These are phyloP conservation scores for Fusarium buxicola DNA, from an alignment of 2,329 filamentous ascomycete genomes.

Conservation along the genomic window DNA sequence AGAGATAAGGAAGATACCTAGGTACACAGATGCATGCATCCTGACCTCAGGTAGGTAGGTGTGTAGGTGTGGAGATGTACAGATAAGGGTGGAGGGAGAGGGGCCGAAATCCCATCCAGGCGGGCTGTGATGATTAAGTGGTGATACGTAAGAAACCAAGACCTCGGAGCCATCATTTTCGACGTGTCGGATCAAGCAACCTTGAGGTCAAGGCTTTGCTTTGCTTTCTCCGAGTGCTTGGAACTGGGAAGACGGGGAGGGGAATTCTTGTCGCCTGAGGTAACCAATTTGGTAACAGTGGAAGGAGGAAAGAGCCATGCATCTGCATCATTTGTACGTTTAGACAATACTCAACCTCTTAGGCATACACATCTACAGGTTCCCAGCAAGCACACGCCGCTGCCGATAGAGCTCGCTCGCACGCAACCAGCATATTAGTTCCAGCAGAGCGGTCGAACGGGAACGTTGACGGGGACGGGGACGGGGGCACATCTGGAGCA, in stretches of 20 bases:
- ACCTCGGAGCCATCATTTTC: conserved; percentile 1
- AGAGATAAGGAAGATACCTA: conserved; percentile 38
- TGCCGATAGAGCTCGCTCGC: not conserved
- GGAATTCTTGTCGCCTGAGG: too few species aligned
- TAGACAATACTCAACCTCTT: too few species aligned
- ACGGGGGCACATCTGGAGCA: conserved; percentile 22
- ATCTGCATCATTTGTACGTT: too few species aligned
- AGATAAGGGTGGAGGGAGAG: conserved; percentile 26
- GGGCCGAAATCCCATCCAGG: not conserved
- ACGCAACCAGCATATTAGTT: conserved; percentile 26
- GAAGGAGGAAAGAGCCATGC: too few species aligned
- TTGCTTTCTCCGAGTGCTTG: too few species aligned
- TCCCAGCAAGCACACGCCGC: conserved; percentile 4
- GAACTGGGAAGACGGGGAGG: too few species aligned
- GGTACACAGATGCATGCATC: conserved; percentile 20
- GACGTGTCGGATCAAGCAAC: conserved; percentile 1
- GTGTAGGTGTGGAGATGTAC: conserved; percentile 34
- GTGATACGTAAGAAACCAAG: conserved; percentile 13
- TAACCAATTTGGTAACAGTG: too few species aligned
- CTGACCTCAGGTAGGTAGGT: too few species aligned
- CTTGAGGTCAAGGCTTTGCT: conserved; percentile 1
- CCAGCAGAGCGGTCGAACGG: conserved; percentile 32
- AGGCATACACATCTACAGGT: not conserved
- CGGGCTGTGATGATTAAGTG: conserved; percentile 15
- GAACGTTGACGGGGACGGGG: too few species aligned